Evolutionary conservation across 805 yeast species (phyloP).

Genomic region (Maudiozyma barnettii): DNA sequence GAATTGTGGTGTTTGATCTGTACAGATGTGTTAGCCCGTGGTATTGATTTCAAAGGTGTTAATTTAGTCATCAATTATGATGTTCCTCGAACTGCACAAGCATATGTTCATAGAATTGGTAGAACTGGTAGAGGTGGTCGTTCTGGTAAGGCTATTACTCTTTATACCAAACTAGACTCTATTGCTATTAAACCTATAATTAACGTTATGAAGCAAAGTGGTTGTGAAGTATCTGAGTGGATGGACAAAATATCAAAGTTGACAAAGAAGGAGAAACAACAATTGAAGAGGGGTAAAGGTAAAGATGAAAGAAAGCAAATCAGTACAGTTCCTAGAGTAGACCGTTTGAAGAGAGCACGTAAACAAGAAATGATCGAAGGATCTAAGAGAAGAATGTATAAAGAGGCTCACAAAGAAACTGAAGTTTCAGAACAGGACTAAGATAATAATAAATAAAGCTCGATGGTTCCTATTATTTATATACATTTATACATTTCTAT

Average conservation of each 20-base stretch:
- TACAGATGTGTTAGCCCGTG: conserved; percentile 93
- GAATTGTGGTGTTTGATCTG: conserved; percentile 94
- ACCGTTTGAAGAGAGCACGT: conserved; percentile 54
- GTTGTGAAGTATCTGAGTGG: conserved; percentile 69
- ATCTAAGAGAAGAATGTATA: conserved; percentile 49
- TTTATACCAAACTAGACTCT: conserved; percentile 85
- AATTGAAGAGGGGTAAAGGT: conserved; percentile 45
- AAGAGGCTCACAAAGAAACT: conserved; percentile 1
- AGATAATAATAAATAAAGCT: background rate
- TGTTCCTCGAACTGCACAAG: conserved; percentile 87
- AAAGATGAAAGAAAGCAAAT: conserved; percentile 53
- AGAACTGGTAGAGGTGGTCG: conserved; percentile 96
- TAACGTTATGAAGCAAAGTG: conserved; percentile 93
- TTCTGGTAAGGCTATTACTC: conserved; percentile 78
- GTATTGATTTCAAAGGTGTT: conserved; percentile 94
- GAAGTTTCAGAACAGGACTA: background rate
- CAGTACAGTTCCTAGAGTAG: conserved; percentile 71
- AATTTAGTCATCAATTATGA: conserved; percentile 92
- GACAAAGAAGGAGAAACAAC: conserved; percentile 50
- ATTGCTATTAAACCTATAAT: conserved; percentile 70
- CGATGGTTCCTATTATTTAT: background rate
- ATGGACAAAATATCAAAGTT: conserved; percentile 63
- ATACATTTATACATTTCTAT: background rate
- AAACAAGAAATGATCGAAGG: conserved; percentile 66
- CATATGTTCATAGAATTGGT: conserved; percentile 96